phyloP scores from a whole-genome alignment of 495 filamentous ascomycete genomes.

The Hyaloscypha variabilis region DNA sequence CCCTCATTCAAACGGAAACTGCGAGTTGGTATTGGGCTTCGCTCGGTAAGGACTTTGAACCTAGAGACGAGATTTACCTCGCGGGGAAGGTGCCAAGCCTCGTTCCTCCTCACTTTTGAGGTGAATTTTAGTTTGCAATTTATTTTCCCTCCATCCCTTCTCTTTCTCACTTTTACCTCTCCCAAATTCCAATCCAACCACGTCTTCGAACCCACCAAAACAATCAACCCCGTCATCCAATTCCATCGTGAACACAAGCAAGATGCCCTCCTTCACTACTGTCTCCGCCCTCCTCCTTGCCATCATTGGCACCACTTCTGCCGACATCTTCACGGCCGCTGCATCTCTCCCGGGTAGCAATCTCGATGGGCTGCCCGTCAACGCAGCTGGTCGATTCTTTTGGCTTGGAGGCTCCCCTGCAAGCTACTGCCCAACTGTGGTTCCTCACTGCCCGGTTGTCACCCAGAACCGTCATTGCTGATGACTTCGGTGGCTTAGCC shows the following conservation, averaged over 20 bases:
- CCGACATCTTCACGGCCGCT: slow-evolving; percentile 11
- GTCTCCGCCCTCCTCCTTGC: slow-evolving; percentile 3
- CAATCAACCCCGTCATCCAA: not conserved
- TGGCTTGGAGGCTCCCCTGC: slow-evolving; percentile 18
- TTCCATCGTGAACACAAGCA: not conserved
- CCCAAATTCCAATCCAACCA: not conserved
- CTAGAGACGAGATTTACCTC: not conserved
- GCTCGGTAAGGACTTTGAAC: not conserved
- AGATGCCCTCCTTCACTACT: slow-evolving; percentile 3
- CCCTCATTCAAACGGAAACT: not conserved
- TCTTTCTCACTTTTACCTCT: not conserved
- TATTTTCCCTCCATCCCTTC: not conserved
- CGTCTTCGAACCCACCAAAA: not conserved
- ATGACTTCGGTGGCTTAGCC: slow-evolving; percentile 11
- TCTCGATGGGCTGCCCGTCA: slow-evolving; percentile 20
- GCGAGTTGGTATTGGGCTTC: not conserved
- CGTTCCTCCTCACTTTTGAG: not conserved
- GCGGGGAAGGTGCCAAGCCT: not conserved
- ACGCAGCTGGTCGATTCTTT: slow-evolving; percentile 22
- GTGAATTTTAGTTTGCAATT: not conserved
- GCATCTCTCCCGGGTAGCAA: slow-evolving; percentile 11
- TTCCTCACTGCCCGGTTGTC: slow-evolving; percentile 8
- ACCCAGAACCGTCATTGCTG: slow-evolving; percentile 11
- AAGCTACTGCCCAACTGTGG: slow-evolving; percentile 20
- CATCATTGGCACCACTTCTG: not conserved